A percentile compares a stretch with the other conserved stretches of the same genome.
phyloP scores from a whole-genome alignment of 2,329 filamentous ascomycete species.

The Aspergillus texensis region DNA sequence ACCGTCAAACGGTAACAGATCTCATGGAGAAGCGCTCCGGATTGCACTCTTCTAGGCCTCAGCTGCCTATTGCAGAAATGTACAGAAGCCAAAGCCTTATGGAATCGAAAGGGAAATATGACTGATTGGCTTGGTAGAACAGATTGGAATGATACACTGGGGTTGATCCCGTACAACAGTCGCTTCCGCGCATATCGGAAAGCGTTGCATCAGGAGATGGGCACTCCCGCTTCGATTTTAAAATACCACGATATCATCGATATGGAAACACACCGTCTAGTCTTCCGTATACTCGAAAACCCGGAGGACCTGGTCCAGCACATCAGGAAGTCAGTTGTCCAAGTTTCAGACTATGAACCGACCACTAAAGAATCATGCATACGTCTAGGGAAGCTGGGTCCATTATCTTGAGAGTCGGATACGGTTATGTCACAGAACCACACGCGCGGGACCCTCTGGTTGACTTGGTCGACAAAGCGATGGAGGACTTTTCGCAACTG shows the following conservation, averaged over 20 bases:
- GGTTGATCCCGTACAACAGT: not conserved
- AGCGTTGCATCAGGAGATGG: slow-evolving; percentile 1
- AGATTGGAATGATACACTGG: not conserved
- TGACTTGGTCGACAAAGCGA: not conserved
- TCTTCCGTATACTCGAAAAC: not conserved
- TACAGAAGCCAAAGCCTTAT: not conserved
- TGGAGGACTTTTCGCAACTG: slow-evolving; percentile 2
- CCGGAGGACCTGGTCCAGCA: not conserved
- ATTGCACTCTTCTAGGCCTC: slow-evolving; percentile 21
- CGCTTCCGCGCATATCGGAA: slow-evolving; percentile 1
- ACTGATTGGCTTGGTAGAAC: not conserved
- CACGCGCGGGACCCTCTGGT: slow-evolving; percentile 2
- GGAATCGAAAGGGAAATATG: no score
- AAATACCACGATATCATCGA: not conserved
- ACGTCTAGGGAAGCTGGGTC: not conserved
- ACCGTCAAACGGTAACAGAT: slow-evolving; percentile 29
- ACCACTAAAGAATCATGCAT: not conserved
- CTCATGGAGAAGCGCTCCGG: slow-evolving; percentile 33
- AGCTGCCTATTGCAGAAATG: not conserved
- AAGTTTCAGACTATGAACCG: not conserved
- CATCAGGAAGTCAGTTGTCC: not conserved
- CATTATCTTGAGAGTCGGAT: slow-evolving; percentile 1
- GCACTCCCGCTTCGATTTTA: not conserved
- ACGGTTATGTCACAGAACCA: slow-evolving; percentile 4
- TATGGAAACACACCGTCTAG: not conserved